Evolutionary conservation across 805 yeast species (phyloP).

Genomic region (Osmozyma mogii): DNA sequence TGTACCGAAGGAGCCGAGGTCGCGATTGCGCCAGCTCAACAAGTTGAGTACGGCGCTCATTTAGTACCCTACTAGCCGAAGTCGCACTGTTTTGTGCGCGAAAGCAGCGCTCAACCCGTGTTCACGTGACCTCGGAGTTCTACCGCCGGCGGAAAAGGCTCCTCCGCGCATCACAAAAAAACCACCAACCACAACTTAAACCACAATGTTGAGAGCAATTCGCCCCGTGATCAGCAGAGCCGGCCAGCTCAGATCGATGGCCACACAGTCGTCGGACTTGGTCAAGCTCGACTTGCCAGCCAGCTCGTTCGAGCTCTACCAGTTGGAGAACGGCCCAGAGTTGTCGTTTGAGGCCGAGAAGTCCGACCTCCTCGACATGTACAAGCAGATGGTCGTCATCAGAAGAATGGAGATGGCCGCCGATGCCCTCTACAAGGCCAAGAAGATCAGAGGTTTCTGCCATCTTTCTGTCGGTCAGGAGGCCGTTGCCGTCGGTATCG

Average conservation of each 20-base stretch:
- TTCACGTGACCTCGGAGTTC: neutral
- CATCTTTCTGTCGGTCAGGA: conserved; percentile 98
- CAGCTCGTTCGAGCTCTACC: conserved; percentile 77
- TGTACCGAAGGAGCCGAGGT: no score
- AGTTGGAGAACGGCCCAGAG: conserved; percentile 59
- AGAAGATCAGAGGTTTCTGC: conserved; percentile 98
- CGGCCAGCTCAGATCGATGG: conserved; percentile 24
- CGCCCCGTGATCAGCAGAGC: neutral
- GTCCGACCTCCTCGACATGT: conserved; percentile 78
- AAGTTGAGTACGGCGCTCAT: no score
- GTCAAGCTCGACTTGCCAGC: conserved; percentile 62
- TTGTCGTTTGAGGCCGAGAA: conserved; percentile 73
- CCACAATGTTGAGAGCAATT: neutral
- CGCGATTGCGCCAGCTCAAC: no score
- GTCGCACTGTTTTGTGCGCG: no score
- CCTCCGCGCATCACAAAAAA: neutral
- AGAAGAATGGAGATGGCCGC: conserved; percentile 99
- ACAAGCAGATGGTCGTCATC: conserved; percentile 88
- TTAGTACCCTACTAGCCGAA: no score
- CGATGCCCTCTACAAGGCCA: conserved; percentile 96
- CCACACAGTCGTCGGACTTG: conserved; percentile 28
- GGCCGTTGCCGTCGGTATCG: conserved; percentile 98
- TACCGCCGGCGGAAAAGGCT: neutral
- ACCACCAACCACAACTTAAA: neutral
- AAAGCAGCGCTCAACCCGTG: no score